Base-by-base conservation (phyloP, 2,329 filamentous ascomycete genomes). In the Curvularia spicifera region DNA sequence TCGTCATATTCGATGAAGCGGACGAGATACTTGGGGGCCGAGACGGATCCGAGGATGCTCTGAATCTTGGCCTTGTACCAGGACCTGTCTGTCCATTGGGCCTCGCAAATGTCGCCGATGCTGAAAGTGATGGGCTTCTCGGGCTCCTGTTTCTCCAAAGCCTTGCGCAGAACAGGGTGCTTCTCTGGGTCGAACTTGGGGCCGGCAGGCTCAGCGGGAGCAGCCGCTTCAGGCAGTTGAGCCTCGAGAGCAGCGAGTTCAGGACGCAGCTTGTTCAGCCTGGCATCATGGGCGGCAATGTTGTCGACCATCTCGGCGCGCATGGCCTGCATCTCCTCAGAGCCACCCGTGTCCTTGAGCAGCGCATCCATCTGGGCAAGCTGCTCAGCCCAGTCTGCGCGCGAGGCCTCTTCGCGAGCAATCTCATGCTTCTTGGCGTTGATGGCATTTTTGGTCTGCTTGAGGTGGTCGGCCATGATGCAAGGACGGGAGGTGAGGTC, bases 1-100 rank as follows among this genome's bases (percentile, higher is more conserved):
- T 98, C 93, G 61, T 90, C 87, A 79, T 98, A 98, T 71, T 87
- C 91, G 79, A 96, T 94, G 83, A 98, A 99, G 68, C 91, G 95
- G 77, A 99, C 93, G 47, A 91, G 90, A 76, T 97, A 99, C 63
- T 97, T 91, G 35, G 93, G 94, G 51, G 91, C 91, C 43, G 88
- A 90, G n/a, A 89, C 89, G 8, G 93, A 97, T 57, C 95, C 95
- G 22, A 94, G 97, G 69, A 97, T 93, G 51, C 91, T 93, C 51
- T 92, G 94, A 77, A 99, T 96, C 71, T 91, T 89, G 42, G 93
- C 95, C 45, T 92, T 89, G 79, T 98, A 98, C 79, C 93, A 97
- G 24, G 86, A 85, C 72, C 91, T 92, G 78, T 99, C 95, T 53
- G 92, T 81, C 91, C 93, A 99, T 78, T 94, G 93, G 46, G 94